Base-by-base conservation (phyloP, 2,329 filamentous ascomycete species). In the Ceratocystis huliohia region DNA sequence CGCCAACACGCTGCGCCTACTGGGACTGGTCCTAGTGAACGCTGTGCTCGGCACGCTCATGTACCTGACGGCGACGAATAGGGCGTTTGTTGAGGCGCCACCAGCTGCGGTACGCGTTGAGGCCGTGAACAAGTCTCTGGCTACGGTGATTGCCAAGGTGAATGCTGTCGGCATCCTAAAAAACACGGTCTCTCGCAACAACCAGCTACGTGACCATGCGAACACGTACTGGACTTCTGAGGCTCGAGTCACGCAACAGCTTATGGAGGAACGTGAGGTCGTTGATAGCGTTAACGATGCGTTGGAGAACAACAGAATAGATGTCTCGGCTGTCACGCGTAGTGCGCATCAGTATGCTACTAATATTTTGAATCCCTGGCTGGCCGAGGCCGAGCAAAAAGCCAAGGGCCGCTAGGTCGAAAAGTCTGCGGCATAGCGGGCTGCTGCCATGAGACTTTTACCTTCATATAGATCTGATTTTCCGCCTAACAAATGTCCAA, bases 151-250 rank as follows among this genome's bases (percentile, higher is more conserved):
- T 73, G 81, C 83, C 65, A 91, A 87, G 74, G 74, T 96, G 68
- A 85, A 83, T 70, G 89, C 88, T 0, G 77, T 89, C 46, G 88
- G 85, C 6, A 85, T 96, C 67, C 78, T 96, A 59, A 84, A 88
- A 73, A 96, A 96, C 77, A 89, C 90, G 2, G 82, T 89, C 17
- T 79, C 88, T 66, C 79, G 92, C 66, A 89, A 96, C 75, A 81
- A 84, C 69, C 82, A 82, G 56, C 77, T 96, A 74, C 84, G 91
- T 68, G 79, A 76, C 1, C 81, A 82, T 67, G 82, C 82, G 63
- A 82, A 87, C 70, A 81, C 79, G 17, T 96, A 96, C 76, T 97
- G 93, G 93, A 78, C 80, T 8, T 86, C 87, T 57, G 90, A 96
- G 77, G 87, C 84, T 5, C 78, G 82, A 64, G 74, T 90, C 37